These are phyloP conservation scores for Xerocomellus amylosporus DNA, from an alignment of 768 basidiomycete genomes.

Conservation along the genomic window DNA sequence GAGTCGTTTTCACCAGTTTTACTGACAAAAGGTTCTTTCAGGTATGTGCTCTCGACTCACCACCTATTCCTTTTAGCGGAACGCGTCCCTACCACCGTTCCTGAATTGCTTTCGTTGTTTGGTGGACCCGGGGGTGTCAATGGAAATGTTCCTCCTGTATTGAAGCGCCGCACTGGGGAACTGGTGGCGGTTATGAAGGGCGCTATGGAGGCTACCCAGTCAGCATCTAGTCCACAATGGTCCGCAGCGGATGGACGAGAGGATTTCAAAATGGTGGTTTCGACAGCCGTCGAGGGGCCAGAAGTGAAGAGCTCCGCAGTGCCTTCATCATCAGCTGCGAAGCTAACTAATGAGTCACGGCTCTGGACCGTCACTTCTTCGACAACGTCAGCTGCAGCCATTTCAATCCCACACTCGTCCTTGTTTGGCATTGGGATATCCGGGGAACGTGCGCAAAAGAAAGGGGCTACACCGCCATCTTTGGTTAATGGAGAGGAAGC, in stretches of 20 bases:
- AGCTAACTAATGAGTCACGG: slow-evolving; percentile 11
- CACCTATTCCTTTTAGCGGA: slow-evolving; percentile 73
- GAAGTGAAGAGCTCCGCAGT: slow-evolving; percentile 6
- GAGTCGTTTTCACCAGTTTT: neutral
- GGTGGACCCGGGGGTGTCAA: slow-evolving; percentile 23
- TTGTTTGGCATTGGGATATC: slow-evolving; percentile 18
- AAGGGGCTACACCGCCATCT: neutral
- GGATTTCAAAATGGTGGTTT: neutral
- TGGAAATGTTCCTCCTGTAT: slow-evolving; percentile 54
- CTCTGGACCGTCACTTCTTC: slow-evolving; percentile 17
- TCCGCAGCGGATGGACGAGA: neutral
- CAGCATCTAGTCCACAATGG: neutral
- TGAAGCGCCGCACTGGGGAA: slow-evolving; percentile 61
- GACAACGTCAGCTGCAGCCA: neutral
- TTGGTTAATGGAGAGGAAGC: neutral
- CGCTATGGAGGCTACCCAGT: slow-evolving; percentile 33
- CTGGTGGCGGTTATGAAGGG: slow-evolving; percentile 59
- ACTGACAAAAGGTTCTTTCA: slow-evolving; percentile 20
- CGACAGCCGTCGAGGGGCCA: neutral
- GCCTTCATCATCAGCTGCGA: slow-evolving; percentile 7
- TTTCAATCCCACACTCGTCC: slow-evolving; percentile 26
- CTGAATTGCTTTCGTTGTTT: slow-evolving; percentile 58
- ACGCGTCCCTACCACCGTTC: slow-evolving; percentile 62
- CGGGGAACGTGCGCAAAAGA: neutral
- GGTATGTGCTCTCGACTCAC: slow-evolving; percentile 77